Percentiles rank a stretch among this genome's conserved stretches.
phyloP scores from a whole-genome alignment of 352 stramenopile species.

The Phytophthora tentaculata region DNA sequence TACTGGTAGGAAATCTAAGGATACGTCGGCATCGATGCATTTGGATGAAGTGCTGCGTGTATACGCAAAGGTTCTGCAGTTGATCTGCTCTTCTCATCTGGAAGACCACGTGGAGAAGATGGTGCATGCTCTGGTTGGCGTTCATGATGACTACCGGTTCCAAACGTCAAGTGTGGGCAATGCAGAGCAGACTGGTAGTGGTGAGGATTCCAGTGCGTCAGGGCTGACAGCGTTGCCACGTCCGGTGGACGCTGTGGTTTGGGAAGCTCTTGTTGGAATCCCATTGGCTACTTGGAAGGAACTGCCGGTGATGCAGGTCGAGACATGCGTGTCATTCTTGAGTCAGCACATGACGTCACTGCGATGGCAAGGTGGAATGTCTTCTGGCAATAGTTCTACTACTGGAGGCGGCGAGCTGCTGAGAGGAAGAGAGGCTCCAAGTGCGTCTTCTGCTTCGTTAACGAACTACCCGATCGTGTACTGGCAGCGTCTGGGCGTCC shows the following conservation, averaged over 20 bases:
- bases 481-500: conserved; percentile 74
- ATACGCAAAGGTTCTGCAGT: conserved; percentile 72
- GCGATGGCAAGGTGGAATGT: conserved; percentile 57
- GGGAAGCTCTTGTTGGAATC: conserved; percentile 68
- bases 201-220: conserved; percentile 12
- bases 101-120: conserved; percentile 87
- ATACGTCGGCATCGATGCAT: conserved; percentile 27
- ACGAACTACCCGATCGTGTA: conserved; percentile 59
- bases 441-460: conserved; percentile 4
- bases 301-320: conserved; percentile 48
- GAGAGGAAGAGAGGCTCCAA: conserved; percentile 19
- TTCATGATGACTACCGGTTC: conserved; percentile 86
- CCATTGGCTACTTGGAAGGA: conserved; percentile 54
- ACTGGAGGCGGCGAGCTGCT: conserved; percentile 14
- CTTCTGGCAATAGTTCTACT: conserved; percentile 11
- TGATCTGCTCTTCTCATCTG: conserved; percentile 71
- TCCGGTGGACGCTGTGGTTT: conserved; percentile 68
- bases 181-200: conserved; percentile 11
- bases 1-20: conserved; percentile 15
- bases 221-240: conserved; percentile 43
- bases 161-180: conserved; percentile 35
- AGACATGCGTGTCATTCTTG: conserved; percentile 59
- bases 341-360: conserved; percentile 68
- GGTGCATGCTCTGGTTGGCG: conserved; percentile 76
- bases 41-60: conserved; percentile 69